phyloP scores from a whole-genome alignment of 768 basidiomycete species.

The Flagelloscypha sp. region DNA sequence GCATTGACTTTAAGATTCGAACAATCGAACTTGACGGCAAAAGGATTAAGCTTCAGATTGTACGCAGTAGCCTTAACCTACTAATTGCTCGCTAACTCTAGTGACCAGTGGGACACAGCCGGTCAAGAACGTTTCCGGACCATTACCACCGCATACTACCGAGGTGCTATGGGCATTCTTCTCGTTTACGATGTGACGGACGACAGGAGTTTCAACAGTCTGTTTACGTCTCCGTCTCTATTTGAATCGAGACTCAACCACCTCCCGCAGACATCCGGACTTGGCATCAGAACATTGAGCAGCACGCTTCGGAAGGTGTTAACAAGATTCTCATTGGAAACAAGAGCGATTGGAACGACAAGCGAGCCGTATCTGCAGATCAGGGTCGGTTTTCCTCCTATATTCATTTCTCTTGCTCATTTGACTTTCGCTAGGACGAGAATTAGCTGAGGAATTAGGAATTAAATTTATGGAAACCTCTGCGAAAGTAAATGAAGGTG shows the following conservation, averaged over 20 bases:
- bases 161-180: slow-evolving; percentile 97
- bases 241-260: not conserved
- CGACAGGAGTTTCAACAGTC: slow-evolving; percentile 91
- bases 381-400: no score
- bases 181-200: slow-evolving; percentile 98
- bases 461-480: slow-evolving; percentile 97
- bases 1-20: slow-evolving; percentile 98
- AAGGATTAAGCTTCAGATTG: slow-evolving; percentile 98
- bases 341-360: slow-evolving; percentile 98
- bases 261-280: slow-evolving; percentile 79
- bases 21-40: slow-evolving; percentile 98
- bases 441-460: slow-evolving; percentile 89
- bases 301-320: slow-evolving; percentile 96
- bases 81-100: slow-evolving; percentile 2
- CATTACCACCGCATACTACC: slow-evolving; percentile 98
- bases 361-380: slow-evolving; percentile 84
- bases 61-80: slow-evolving; percentile 26
- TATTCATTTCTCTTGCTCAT: no score
- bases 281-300: slow-evolving; percentile 97
- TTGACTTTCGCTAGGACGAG: no score
- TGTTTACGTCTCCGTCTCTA: no score
- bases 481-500: slow-evolving; percentile 94
- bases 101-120: slow-evolving; percentile 99
- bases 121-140: slow-evolving; percentile 98
- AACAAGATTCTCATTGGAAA: slow-evolving; percentile 99